Evolutionary conservation across 306 rosid genomes (phyloP), one percentile per base, ranked within the genome.

Genomic region (Cercis canadensis): DNA sequence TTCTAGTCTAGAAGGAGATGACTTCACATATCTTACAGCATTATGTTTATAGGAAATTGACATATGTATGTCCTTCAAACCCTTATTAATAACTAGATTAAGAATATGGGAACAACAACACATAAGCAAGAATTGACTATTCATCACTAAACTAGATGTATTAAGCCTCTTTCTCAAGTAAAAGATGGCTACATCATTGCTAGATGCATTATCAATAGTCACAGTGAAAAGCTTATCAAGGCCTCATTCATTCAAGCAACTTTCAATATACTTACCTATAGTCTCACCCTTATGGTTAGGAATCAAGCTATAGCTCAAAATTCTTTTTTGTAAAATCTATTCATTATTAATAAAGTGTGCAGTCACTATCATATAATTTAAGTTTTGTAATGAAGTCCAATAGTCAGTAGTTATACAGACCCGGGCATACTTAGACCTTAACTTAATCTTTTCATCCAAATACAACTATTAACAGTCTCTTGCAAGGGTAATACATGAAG

Each of bases 151-250:
- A 56, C 19, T n/a, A 5, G 31, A 14, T 32, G 5, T 17, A 43
- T 57, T 55, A 64, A 32, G 15, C 56, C 15, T 70, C 66, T 34
- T 14, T 57, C 13, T 54, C 34, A 43, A 8, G 44, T 8, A 31
- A 3, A 7, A 34, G 7, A 34, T 29, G 8, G 31, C 45, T 1
- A 4, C 56, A 64, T 49, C 71, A 49, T 16, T 21, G 3, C 5
- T 3, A 32, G 11, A n/a, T 5, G 3, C 58, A 65, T 33, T 33
- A 10, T 49, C 71, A 29, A 65, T 16, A 32, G 71, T 24, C 5
- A 65, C 9, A 6, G 71, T 65, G 14, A 33, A 50, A 21, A 16
- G 44, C 11, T 18, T 49, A 8, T 49, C 45, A 46, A 65, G 45
- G 2, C 15, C 29, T 31, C 47, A 65, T 15, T 49, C 59, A 50